These are phyloP conservation scores for Bipolaris sorokiniana DNA, from an alignment of 2,329 filamentous ascomycete species.

Conservation along the genomic window DNA sequence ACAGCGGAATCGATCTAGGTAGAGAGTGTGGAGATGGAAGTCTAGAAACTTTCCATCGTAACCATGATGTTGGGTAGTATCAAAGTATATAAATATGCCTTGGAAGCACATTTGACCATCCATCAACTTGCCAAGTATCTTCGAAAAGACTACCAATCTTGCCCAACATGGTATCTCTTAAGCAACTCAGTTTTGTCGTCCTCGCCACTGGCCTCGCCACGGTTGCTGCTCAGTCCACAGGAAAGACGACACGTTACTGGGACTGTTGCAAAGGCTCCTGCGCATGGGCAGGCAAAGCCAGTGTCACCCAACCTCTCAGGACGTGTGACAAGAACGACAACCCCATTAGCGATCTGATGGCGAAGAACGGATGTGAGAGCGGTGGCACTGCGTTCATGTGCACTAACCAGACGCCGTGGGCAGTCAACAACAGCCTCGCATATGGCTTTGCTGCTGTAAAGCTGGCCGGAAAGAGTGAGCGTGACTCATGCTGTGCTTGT, in stretches of 20 bases:
- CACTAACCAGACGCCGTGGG: slow-evolving; percentile 67
- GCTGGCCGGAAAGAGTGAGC: slow-evolving; percentile 61
- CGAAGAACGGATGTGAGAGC: slow-evolving; percentile 59
- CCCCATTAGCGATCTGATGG: slow-evolving; percentile 59
- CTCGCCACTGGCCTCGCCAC: slow-evolving; percentile 34
- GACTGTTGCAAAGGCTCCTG: slow-evolving; percentile 76
- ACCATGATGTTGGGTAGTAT: background rate
- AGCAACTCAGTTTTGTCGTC: slow-evolving; percentile 36
- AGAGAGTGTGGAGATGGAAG: slow-evolving; percentile 10
- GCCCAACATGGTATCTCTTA: slow-evolving; percentile 36
- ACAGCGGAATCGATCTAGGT: background rate
- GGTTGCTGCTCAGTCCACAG: slow-evolving; percentile 37
- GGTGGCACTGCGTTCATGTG: slow-evolving; percentile 65
- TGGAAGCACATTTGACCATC: background rate
- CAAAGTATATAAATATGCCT: slow-evolving; percentile 8
- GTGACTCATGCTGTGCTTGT: slow-evolving; percentile 69
- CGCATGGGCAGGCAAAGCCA: slow-evolving; percentile 64
- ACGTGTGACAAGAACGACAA: slow-evolving; percentile 65
- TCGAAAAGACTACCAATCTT: background rate
- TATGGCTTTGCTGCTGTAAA: slow-evolving; percentile 71
- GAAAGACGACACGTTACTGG: slow-evolving; percentile 49
- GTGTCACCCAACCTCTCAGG: slow-evolving; percentile 58
- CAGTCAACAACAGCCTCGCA: slow-evolving; percentile 61
- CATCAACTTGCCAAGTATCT: background rate
- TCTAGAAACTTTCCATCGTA: slow-evolving; percentile 1